A percentile compares a stretch with the other conserved stretches of the same genome.
Evolutionary conservation across 2,329 filamentous ascomycete genomes (phyloP).

Genomic region (Magnaporthiopsis incrustans): DNA sequence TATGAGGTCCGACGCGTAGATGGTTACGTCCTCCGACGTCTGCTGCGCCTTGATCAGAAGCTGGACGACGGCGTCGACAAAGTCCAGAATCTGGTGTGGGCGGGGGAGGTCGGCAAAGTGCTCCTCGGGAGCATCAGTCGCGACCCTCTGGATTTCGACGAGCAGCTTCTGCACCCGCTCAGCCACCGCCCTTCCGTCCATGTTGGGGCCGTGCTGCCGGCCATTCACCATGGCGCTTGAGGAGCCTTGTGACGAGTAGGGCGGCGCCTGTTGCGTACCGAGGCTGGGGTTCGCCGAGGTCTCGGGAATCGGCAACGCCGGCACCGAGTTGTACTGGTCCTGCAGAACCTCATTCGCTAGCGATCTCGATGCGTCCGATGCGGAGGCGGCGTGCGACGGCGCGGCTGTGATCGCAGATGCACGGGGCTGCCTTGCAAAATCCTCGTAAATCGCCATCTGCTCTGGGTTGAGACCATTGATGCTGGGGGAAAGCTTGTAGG

Average conservation of each 20-base stretch:
- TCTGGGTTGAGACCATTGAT: slow-evolving; percentile 71
- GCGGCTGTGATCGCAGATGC: slow-evolving; percentile 47
- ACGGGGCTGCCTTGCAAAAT: slow-evolving; percentile 82
- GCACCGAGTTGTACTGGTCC: slow-evolving; percentile 51
- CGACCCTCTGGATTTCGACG: slow-evolving; percentile 46
- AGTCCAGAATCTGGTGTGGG: slow-evolving; percentile 51
- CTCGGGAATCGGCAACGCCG: slow-evolving; percentile 52
- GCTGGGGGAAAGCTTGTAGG: slow-evolving; percentile 74
- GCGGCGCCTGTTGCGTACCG: slow-evolving; percentile 31
- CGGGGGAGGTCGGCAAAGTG: slow-evolving; percentile 53
- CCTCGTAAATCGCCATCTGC: slow-evolving; percentile 93
- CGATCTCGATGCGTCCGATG: slow-evolving; percentile 53
- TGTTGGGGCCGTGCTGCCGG: slow-evolving; percentile 33
- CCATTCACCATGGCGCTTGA: slow-evolving; percentile 38
- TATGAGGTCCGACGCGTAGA: slow-evolving; percentile 53
- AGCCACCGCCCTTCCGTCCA: slow-evolving; percentile 44
- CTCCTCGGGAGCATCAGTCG: slow-evolving; percentile 46
- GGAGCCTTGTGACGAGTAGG: slow-evolving; percentile 45
- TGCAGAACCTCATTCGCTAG: slow-evolving; percentile 57
- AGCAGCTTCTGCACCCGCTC: slow-evolving; percentile 52
- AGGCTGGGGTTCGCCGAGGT: slow-evolving; percentile 48
- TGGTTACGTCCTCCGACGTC: slow-evolving; percentile 50
- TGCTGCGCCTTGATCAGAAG: slow-evolving; percentile 56
- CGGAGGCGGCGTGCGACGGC: slow-evolving; percentile 46
- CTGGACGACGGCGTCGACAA: slow-evolving; percentile 53